Evolutionary conservation across 768 basidiomycete species (phyloP), one percentile per base, ranked within the genome.

Genomic region (Tulasnella sp.): DNA sequence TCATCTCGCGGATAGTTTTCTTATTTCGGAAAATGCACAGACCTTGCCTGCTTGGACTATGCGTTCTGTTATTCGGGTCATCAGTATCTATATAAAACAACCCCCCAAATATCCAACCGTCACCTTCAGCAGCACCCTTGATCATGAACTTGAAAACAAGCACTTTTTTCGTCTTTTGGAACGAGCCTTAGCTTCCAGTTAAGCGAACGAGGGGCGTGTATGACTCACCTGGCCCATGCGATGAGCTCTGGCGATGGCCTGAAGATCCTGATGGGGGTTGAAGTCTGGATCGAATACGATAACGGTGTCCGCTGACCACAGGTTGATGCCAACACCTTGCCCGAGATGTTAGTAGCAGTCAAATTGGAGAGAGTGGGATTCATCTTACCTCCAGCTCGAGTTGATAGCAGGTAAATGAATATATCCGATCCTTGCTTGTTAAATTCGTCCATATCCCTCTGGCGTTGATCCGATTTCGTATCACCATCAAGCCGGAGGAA

Each of bases 101-200:
- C 39, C 1, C 42, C 9, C 3, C 6, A 6, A 54, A 34, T 2
- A 19, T 70, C 19, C 11, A 25, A 31, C 37, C 37, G 82, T 76
- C 74, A 90, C 93, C 94, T 87, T 96, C 94, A 14, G 96, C 94
- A 8, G 95, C 94, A 75, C 92, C 91, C 82, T 97, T 97, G 74
- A 94, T 89, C 93, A 99, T 95, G 54, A 99, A 84, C 81, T 97
- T 98, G 86, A 98, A 97, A 34, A 97, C 95, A 64, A 97, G 86
- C 77, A 95, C 96, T 7, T 93, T 94, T 81, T 97, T 98, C 83
- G 89, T 89, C 83, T 99, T 36, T n/a, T 36, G n/a, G 12, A n/a
- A 15, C 42, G n/a, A 36, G 64, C 25, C n/a, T 34, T 17, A 31
- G 31, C 22, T 12, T 29, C 29, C 17, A 45, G 8, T 3, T 11